Evolutionary conservation across 495 filamentous ascomycete genomes (phyloP).

Genomic region (Paragyromitra xinjiangensis): DNA sequence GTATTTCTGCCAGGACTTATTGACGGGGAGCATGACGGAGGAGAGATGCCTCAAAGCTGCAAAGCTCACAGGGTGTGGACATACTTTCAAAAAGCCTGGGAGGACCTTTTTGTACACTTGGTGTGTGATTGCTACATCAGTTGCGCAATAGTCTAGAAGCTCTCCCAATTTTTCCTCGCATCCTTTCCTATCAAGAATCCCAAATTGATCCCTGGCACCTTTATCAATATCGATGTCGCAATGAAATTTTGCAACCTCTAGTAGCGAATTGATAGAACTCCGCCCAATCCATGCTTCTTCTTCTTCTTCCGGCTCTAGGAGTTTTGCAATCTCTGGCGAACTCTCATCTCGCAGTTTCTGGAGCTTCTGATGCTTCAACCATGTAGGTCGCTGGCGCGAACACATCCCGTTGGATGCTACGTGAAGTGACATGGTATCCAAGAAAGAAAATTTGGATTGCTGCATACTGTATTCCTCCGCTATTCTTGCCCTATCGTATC

Average conservation of each 20-base stretch:
- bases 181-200: slow-evolving; percentile 76
- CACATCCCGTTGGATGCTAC: slow-evolving; percentile 99
- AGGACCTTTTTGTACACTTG: slow-evolving; percentile 92
- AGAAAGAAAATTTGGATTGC: slow-evolving; percentile 83
- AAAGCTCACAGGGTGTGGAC: slow-evolving; percentile 97
- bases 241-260: slow-evolving; percentile 97
- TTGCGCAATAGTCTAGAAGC: slow-evolving; percentile 92
- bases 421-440: slow-evolving; percentile 98
- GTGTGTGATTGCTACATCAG: slow-evolving; percentile 92
- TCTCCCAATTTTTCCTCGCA: slow-evolving; percentile 76
- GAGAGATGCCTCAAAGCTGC: slow-evolving; percentile 91
- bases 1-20: slow-evolving; percentile 87
- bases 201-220: slow-evolving; percentile 83
- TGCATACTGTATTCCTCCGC: slow-evolving; percentile 85
- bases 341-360: slow-evolving; percentile 71
- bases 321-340: slow-evolving; percentile 68
- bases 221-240: slow-evolving; percentile 93
- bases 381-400: slow-evolving; percentile 91
- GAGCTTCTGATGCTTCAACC: slow-evolving; percentile 94
- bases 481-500: slow-evolving; percentile 90
- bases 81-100: slow-evolving; percentile 82
- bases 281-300: slow-evolving; percentile 95
- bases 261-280: slow-evolving; percentile 92
- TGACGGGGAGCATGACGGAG: slow-evolving; percentile 88
- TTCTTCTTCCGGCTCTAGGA: slow-evolving; percentile 82